Percentiles rank a stretch among this genome's conserved stretches.
Evolutionary conservation across 208 protist genomes (phyloP).

Genomic region (Trypanosoma theileri): DNA sequence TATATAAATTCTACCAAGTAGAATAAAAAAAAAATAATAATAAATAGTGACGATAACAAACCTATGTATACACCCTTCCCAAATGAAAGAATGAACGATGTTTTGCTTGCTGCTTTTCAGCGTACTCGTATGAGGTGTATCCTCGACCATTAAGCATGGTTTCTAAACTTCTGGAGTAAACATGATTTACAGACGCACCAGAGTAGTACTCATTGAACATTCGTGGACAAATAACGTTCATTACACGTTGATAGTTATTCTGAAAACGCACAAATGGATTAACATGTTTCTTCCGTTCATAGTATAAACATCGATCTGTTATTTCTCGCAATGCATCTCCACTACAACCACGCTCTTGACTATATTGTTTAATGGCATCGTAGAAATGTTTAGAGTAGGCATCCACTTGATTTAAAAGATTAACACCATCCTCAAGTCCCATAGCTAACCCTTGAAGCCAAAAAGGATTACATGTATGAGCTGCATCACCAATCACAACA

Average conservation of each 20-base stretch:
- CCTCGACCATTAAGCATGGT: slow-evolving; percentile 87
- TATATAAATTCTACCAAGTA: background rate
- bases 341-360: slow-evolving; percentile 75
- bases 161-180: slow-evolving; percentile 85
- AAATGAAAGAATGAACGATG: slow-evolving; percentile 77
- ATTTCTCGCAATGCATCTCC: slow-evolving; percentile 83
- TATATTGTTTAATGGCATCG: slow-evolving; percentile 87
- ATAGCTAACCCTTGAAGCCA: slow-evolving; percentile 85
- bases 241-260: slow-evolving; percentile 75
- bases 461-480: slow-evolving; percentile 81
- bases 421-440: slow-evolving; percentile 76
- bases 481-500: slow-evolving; percentile 81
- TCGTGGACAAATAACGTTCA: slow-evolving; percentile 63
- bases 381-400: slow-evolving; percentile 84
- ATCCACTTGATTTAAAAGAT: slow-evolving; percentile 84
- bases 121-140: slow-evolving; percentile 89
- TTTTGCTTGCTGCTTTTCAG: slow-evolving; percentile 88
- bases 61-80: slow-evolving; percentile 81
- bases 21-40: slow-evolving; percentile 1
- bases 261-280: slow-evolving; percentile 77
- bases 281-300: slow-evolving; percentile 77
- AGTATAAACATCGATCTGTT: slow-evolving; percentile 85
- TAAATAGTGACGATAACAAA: background rate
- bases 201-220: slow-evolving; percentile 75
- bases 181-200: slow-evolving; percentile 70